Conservation (phyloP, 192 early-diverging fungal genomes). For the Pilobolus umbonatus region DNA sequence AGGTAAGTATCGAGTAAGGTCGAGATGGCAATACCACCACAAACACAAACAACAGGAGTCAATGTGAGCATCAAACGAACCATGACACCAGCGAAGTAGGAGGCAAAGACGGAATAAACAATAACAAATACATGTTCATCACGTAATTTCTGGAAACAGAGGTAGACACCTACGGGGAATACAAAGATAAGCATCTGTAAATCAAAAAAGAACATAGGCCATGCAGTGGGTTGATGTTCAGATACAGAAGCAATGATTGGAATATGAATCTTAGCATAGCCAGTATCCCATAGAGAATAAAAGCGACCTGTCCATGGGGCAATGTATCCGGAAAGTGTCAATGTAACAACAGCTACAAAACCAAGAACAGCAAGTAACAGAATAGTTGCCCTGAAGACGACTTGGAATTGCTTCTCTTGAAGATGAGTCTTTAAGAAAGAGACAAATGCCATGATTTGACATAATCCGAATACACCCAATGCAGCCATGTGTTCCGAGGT, state of each 20-base stretch:
- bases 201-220: slow-evolving; percentile 99
- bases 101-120: slow-evolving; percentile 94
- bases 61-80: slow-evolving; percentile 98
- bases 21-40: slow-evolving; percentile 87
- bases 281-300: slow-evolving; percentile 99
- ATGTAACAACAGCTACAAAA: slow-evolving; percentile 57
- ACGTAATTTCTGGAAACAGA: slow-evolving; percentile 90
- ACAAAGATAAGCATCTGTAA: slow-evolving; percentile 93
- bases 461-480: slow-evolving; percentile 90
- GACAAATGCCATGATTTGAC: slow-evolving; percentile 95
- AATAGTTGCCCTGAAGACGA: slow-evolving; percentile 68
- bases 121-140: slow-evolving; percentile 99
- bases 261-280: slow-evolving; percentile 99
- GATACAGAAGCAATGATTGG: slow-evolving; percentile 99
- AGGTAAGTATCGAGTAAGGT: slow-evolving; percentile 85
- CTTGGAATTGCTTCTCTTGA: slow-evolving; percentile 80
- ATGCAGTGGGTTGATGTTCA: slow-evolving; percentile 99
- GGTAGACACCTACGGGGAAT: slow-evolving; percentile 96
- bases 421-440: slow-evolving; percentile 75
- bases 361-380: slow-evolving; percentile 47
- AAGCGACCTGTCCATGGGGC: slow-evolving; percentile 99
- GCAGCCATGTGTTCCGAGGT: slow-evolving; percentile 99
- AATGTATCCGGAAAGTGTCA: slow-evolving; percentile 83
- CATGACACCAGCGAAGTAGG: slow-evolving; percentile 99
- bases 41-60: slow-evolving; percentile 95